Evolutionary conservation across 768 basidiomycete genomes (phyloP).

Genomic region (Asterophora lycoperdoides): DNA sequence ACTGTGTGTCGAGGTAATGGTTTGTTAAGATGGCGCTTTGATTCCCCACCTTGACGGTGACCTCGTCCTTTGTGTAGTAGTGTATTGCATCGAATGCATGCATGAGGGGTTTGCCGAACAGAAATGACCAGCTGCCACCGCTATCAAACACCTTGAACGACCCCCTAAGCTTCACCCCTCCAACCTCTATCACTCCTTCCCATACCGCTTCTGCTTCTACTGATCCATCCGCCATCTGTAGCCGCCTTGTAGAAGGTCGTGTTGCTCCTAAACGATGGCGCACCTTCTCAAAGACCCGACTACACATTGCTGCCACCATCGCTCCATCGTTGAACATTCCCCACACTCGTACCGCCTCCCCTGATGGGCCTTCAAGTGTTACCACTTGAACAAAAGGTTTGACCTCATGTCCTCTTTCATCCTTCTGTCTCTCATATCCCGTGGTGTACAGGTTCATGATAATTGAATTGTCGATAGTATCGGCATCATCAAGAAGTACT

Average conservation of each 20-base stretch:
- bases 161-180: too few species aligned
- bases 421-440: background rate
- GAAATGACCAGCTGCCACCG: too few species aligned
- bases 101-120: too few species aligned
- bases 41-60: too few species aligned
- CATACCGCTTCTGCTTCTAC: too few species aligned
- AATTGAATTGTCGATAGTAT: background rate
- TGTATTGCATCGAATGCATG: too few species aligned
- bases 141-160: too few species aligned
- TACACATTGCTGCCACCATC: background rate
- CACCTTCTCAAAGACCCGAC: too few species aligned
- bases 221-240: constrained; percentile 4
- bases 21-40: too few species aligned
- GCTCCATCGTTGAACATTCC: constrained; percentile 11
- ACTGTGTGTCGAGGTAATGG: too few species aligned
- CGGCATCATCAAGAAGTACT: background rate
- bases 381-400: constrained; percentile 17
- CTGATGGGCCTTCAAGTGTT: constrained; percentile 6
- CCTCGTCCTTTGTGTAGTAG: too few species aligned
- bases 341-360: constrained; percentile 13
- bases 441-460: background rate
- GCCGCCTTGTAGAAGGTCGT: constrained; percentile 11
- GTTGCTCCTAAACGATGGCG: background rate
- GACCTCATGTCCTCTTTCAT: background rate
- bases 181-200: too few species aligned